Percentiles rank a stretch among this genome's conserved stretches.
Conservation (phyloP, 495 filamentous ascomycete species). For the Usnea hakonensis region DNA sequence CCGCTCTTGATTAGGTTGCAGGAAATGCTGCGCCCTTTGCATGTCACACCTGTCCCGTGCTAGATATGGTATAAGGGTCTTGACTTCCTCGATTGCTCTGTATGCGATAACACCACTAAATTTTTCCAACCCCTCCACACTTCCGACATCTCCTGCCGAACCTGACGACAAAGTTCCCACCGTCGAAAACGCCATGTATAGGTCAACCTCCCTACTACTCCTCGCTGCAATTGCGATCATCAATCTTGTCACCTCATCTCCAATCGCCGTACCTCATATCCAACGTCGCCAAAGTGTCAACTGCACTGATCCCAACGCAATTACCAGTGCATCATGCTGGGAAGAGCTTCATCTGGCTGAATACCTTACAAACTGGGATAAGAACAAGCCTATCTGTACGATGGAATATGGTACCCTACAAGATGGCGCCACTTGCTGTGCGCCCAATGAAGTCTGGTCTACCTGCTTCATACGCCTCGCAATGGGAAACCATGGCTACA, state of each 20-base stretch:
- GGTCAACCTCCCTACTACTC: not conserved
- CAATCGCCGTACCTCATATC: not conserved
- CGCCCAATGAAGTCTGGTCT: not conserved
- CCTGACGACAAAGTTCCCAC: not conserved
- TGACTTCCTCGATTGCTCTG: not conserved
- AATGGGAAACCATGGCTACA: not conserved
- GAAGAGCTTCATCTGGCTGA: not conserved
- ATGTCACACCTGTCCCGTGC: not conserved
- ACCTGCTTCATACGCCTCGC: constrained; percentile 9
- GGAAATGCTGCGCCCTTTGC: not conserved
- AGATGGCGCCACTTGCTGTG: constrained; percentile 2
- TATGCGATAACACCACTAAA: not conserved
- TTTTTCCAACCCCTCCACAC: not conserved
- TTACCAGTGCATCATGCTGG: not conserved
- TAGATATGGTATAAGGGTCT: not conserved
- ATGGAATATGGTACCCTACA: not conserved
- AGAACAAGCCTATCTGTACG: not conserved
- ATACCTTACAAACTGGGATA: not conserved
- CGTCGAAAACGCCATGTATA: not conserved
- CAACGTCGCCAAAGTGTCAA: constrained; percentile 3
- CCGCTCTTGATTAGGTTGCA: not conserved
- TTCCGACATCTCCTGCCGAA: not conserved
- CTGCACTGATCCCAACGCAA: constrained; percentile 1
- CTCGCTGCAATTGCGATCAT: not conserved
- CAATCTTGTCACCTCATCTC: not conserved